These are phyloP conservation scores for Russula ochroleuca DNA, from an alignment of 768 basidiomycete genomes.

Conservation along the genomic window DNA sequence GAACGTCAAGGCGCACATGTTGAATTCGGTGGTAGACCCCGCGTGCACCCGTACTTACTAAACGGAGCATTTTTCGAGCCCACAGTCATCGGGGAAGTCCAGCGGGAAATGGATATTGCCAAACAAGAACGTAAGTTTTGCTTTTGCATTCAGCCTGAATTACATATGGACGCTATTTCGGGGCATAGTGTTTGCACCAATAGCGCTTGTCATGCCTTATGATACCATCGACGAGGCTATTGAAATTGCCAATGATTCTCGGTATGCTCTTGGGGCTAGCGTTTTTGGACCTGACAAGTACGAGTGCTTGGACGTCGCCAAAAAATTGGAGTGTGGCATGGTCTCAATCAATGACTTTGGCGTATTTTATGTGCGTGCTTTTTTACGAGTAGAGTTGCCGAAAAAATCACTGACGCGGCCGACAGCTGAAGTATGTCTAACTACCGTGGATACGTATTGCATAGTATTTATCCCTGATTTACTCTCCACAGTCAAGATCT, in stretches of 20 bases:
- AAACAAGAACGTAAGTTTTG: constrained; percentile 64
- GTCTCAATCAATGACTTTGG: constrained; percentile 95
- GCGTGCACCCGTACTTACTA: constrained; percentile 60
- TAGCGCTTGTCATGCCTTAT: constrained; percentile 84
- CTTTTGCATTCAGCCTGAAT: background rate
- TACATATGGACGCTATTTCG: constrained; percentile 13
- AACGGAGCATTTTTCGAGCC: constrained; percentile 82
- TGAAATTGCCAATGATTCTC: constrained; percentile 80
- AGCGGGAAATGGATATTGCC: constrained; percentile 67
- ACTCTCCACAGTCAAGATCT: constrained; percentile 68
- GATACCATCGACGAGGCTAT: constrained; percentile 81
- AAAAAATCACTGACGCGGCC: constrained; percentile 27
- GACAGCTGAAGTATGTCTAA: constrained; percentile 60
- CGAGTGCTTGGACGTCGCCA: constrained; percentile 75
- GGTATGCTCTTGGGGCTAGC: constrained; percentile 88
- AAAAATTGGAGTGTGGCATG: constrained; percentile 88
- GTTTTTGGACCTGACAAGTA: constrained; percentile 88
- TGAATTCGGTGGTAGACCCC: constrained; percentile 60
- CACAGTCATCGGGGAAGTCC: constrained; percentile 80
- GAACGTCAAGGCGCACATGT: constrained; percentile 60
- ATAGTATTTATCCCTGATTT: constrained; percentile 17
- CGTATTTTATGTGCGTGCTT: constrained; percentile 67
- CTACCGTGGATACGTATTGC: constrained; percentile 24
- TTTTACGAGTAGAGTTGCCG: constrained; percentile 6
- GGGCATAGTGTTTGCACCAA: constrained; percentile 79